These are phyloP conservation scores for Aspergillus taichungensis DNA, from an alignment of 495 filamentous ascomycete genomes.

Conservation along the genomic window DNA sequence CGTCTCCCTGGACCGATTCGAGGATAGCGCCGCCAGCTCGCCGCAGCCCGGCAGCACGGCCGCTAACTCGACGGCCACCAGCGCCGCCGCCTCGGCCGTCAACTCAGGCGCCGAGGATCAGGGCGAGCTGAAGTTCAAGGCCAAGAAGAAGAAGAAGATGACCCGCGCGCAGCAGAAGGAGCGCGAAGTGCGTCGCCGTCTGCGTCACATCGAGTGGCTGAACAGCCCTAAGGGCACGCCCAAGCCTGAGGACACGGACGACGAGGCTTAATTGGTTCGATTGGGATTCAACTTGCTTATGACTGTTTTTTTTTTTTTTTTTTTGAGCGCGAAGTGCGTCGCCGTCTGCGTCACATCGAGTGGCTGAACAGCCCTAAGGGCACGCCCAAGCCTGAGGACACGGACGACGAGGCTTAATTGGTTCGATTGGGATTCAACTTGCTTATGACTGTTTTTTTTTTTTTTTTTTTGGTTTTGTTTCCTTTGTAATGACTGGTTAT, in stretches of 20 bases:
- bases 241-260: constrained; percentile 68
- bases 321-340: constrained; percentile 80
- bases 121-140: constrained; percentile 79
- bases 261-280: constrained; percentile 41
- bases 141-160: constrained; percentile 98
- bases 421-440: too few species aligned
- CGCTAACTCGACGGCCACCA: constrained; percentile 45
- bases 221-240: constrained; percentile 65
- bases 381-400: constrained; percentile 68
- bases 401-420: constrained; percentile 58
- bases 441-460: too few species aligned
- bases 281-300: too few species aligned
- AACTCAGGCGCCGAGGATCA: constrained; percentile 80
- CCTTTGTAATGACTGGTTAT: too few species aligned
- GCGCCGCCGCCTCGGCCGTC: constrained; percentile 59
- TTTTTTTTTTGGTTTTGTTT: too few species aligned
- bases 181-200: constrained; percentile 70
- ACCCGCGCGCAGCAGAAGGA: constrained; percentile 95
- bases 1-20: constrained; percentile 72
- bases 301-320: too few species aligned
- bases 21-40: constrained; percentile 63
- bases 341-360: constrained; percentile 88
- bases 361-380: constrained; percentile 63
- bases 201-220: constrained; percentile 89
- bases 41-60: constrained; percentile 47